Conservation (phyloP, 352 stramenopile species). For the Phytophthora quininea region DNA sequence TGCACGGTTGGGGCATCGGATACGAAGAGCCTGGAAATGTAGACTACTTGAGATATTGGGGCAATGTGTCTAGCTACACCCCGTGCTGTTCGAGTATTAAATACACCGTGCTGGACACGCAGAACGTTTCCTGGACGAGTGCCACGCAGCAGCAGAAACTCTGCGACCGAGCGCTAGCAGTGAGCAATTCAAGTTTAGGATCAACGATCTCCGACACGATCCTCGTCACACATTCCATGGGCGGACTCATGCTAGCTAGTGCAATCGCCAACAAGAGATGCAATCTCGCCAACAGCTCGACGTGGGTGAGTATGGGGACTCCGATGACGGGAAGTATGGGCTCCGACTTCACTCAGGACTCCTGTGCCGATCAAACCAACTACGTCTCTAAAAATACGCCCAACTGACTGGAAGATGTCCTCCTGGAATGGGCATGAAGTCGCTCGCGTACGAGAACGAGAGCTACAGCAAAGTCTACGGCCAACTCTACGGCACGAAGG, state of each 20-base stretch:
- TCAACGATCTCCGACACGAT: slow-evolving; percentile 34
- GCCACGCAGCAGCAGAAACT: slow-evolving; percentile 34
- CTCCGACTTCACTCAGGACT: slow-evolving; percentile 41
- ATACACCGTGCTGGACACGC: slow-evolving; percentile 41
- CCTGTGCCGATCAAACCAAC: slow-evolving; percentile 27
- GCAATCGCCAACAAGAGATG: slow-evolving; percentile 45
- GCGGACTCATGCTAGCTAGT: slow-evolving; percentile 34
- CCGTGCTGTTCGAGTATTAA: slow-evolving; percentile 39
- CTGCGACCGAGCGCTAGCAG: slow-evolving; percentile 25
- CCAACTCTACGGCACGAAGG: slow-evolving; percentile 6
- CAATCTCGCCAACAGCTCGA: slow-evolving; percentile 30
- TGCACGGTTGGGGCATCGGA: slow-evolving; percentile 36
- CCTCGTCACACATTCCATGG: slow-evolving; percentile 47
- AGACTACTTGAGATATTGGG: slow-evolving; percentile 34
- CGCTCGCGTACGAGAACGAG: slow-evolving; percentile 36
- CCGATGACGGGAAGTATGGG: slow-evolving; percentile 46
- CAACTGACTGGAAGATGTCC: slow-evolving; percentile 40
- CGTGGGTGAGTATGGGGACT: slow-evolving; percentile 40
- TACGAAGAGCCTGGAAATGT: slow-evolving; percentile 10
- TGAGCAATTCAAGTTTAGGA: slow-evolving; percentile 20
- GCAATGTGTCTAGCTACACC: slow-evolving; percentile 28
- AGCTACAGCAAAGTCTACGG: slow-evolving; percentile 25
- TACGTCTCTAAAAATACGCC: slow-evolving; percentile 24
- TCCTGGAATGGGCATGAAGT: slow-evolving; percentile 24
- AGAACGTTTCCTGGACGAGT: slow-evolving; percentile 32